A percentile compares a stretch with the other conserved stretches of the same genome.
phyloP scores from a whole-genome alignment of 139 green algal genomes.

The Coccomyxa sp. region DNA sequence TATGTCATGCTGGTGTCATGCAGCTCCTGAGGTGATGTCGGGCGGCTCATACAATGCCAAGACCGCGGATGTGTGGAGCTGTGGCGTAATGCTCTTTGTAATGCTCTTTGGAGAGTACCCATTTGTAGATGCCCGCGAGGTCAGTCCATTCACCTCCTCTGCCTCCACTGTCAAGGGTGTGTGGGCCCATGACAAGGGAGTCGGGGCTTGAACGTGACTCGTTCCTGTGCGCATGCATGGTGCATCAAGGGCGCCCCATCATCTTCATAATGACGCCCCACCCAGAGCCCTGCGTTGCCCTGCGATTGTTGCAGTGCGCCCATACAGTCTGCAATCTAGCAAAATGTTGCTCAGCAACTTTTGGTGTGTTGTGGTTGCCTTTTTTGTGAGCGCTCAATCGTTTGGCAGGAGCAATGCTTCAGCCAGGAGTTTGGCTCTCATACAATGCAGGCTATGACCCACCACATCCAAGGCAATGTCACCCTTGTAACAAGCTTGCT shows the following conservation, averaged over 20 bases:
- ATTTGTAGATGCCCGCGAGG: conserved; percentile 32
- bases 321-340: too few species aligned
- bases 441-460: too few species aligned
- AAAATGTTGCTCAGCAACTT: too few species aligned
- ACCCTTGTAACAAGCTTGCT: too few species aligned
- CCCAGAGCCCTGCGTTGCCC: neutral
- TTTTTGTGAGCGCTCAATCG: too few species aligned
- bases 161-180: neutral
- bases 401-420: too few species aligned
- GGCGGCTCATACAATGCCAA: conserved; percentile 47
- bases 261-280: neutral
- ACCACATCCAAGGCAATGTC: too few species aligned
- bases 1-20: neutral
- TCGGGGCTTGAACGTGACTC: neutral
- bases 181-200: neutral
- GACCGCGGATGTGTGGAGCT: conserved; percentile 44
- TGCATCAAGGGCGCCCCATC: neutral
- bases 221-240: neutral
- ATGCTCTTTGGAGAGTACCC: conserved; percentile 62
- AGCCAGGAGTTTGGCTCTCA: too few species aligned
- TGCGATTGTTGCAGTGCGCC: neutral
- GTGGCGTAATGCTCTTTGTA: conserved; percentile 84
- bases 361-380: too few species aligned
- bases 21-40: conserved; percentile 38
- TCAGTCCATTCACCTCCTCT: neutral